Evolutionary conservation across 2,329 filamentous ascomycete species (phyloP).

Genomic region (Microdochium trichocladiopsis): DNA sequence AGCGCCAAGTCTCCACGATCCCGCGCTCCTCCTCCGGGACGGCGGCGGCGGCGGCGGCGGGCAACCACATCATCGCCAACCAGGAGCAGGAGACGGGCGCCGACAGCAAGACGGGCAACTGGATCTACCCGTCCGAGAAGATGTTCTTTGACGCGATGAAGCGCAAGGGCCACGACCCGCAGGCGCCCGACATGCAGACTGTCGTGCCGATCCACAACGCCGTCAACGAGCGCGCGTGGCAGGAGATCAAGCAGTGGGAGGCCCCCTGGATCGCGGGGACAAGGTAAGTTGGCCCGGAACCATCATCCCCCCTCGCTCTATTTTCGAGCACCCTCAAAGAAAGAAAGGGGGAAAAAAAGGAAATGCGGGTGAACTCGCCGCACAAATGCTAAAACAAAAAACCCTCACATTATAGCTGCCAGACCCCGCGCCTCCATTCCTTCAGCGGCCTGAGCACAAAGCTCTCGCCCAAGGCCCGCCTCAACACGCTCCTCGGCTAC

Average conservation of each 20-base stretch:
- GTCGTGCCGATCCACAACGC: constrained; percentile 98
- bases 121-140: constrained; percentile 93
- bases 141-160: constrained; percentile 98
- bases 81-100: constrained; percentile 71
- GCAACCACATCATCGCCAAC: constrained; percentile 49
- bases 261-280: constrained; percentile 52
- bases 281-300: constrained; percentile 39
- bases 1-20: constrained; percentile 74
- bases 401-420: background rate
- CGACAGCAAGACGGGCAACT: constrained; percentile 69
- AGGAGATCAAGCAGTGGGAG: constrained; percentile 88
- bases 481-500: constrained; percentile 84
- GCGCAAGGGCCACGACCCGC: constrained; percentile 74
- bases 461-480: constrained; percentile 74
- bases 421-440: constrained; percentile 73
- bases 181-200: constrained; percentile 72
- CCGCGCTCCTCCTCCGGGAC: constrained; percentile 52
- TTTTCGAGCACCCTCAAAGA: no score
- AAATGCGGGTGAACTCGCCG: no score
- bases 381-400: background rate
- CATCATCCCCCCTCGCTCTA: no score
- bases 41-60: constrained; percentile 17
- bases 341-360: background rate
- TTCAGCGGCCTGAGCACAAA: constrained; percentile 67
- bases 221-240: constrained; percentile 94